phyloP scores from a whole-genome alignment of 768 basidiomycete species.

The Sporobolomyces roseus region DNA sequence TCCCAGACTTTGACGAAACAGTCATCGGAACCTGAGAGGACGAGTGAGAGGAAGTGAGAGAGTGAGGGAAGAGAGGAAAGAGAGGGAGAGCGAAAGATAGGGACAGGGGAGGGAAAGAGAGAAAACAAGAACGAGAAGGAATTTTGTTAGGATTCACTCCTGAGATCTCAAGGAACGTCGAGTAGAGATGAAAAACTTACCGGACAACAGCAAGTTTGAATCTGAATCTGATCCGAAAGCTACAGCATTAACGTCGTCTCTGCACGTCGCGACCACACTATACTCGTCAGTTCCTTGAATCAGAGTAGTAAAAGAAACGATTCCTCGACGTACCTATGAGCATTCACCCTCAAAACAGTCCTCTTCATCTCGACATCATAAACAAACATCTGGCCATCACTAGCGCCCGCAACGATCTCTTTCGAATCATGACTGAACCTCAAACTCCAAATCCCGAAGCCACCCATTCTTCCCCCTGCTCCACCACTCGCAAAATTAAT shows the following conservation, averaged over 20 bases:
- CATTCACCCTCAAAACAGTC: slow-evolving; percentile 77
- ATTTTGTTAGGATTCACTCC: too few relatives aligned
- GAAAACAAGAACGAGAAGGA: too few relatives aligned
- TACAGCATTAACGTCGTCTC: slow-evolving; percentile 83
- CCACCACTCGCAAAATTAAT: slow-evolving; percentile 43
- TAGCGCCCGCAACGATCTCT: slow-evolving; percentile 89
- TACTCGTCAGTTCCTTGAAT: too few relatives aligned
- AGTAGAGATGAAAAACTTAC: neutral
- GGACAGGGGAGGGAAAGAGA: too few relatives aligned
- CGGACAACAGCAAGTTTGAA: slow-evolving; percentile 90
- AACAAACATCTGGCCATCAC: slow-evolving; percentile 52
- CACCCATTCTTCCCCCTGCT: slow-evolving; percentile 10
- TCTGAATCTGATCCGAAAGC: slow-evolving; percentile 87
- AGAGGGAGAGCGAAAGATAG: too few relatives aligned
- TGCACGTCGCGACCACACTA: too few relatives aligned
- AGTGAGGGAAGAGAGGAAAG: too few relatives aligned
- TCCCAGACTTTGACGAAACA: slow-evolving; percentile 92
- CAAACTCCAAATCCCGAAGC: slow-evolving; percentile 72
- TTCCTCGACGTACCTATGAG: slow-evolving; percentile 55
- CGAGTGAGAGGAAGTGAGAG: too few relatives aligned
- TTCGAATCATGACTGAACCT: slow-evolving; percentile 94
- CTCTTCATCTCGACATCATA: slow-evolving; percentile 81
- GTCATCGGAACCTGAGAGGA: slow-evolving; percentile 78
- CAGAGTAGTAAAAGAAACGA: too few relatives aligned
- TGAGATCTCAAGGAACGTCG: too few relatives aligned